Percentiles rank a stretch among this genome's conserved stretches.
These are phyloP conservation scores for Penicillium nucicola DNA, from an alignment of 495 filamentous ascomycete genomes.

Conservation along the genomic window DNA sequence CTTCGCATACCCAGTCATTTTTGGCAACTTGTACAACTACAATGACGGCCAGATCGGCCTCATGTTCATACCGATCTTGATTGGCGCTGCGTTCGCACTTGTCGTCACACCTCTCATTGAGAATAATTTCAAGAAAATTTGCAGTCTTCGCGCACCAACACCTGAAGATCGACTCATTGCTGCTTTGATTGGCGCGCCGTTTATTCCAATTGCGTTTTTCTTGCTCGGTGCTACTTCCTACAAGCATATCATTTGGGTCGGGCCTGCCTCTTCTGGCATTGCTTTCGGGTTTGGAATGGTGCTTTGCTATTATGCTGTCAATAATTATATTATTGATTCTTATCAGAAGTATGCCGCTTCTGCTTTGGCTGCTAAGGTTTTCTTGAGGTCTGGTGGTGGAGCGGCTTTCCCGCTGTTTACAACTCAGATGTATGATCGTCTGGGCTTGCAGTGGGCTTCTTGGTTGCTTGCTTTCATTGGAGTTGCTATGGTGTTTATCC, in stretches of 20 bases:
- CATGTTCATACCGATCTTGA: constrained; percentile 34
- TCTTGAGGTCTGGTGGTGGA: constrained; percentile 29
- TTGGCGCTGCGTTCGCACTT: constrained; percentile 57
- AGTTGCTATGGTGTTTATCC: constrained; percentile 46
- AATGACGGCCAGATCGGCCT: constrained; percentile 32
- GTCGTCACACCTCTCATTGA: constrained; percentile 33
- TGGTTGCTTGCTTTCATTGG: constrained; percentile 53
- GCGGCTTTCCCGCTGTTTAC: constrained; percentile 49
- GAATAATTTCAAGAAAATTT: constrained; percentile 28
- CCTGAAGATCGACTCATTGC: constrained; percentile 41
- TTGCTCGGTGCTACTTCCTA: constrained; percentile 60
- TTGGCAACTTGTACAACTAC: constrained; percentile 49
- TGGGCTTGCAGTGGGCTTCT: constrained; percentile 55
- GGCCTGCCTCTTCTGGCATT: constrained; percentile 56
- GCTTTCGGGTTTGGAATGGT: constrained; percentile 70
- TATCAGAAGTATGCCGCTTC: constrained; percentile 47
- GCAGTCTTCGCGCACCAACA: constrained; percentile 12
- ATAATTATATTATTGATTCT: constrained; percentile 69
- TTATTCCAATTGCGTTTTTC: constrained; percentile 47
- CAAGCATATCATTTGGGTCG: constrained; percentile 61
- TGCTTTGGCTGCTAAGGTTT: constrained; percentile 34
- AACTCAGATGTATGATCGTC: constrained; percentile 49
- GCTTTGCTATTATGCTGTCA: constrained; percentile 62
- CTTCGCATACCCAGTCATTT: constrained; percentile 66
- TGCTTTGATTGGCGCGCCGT: constrained; percentile 30